A percentile compares a stretch with the other conserved stretches of the same genome.
phyloP scores from a whole-genome alignment of 2,329 filamentous ascomycete genomes.

The Cladophialophora psammophila region DNA sequence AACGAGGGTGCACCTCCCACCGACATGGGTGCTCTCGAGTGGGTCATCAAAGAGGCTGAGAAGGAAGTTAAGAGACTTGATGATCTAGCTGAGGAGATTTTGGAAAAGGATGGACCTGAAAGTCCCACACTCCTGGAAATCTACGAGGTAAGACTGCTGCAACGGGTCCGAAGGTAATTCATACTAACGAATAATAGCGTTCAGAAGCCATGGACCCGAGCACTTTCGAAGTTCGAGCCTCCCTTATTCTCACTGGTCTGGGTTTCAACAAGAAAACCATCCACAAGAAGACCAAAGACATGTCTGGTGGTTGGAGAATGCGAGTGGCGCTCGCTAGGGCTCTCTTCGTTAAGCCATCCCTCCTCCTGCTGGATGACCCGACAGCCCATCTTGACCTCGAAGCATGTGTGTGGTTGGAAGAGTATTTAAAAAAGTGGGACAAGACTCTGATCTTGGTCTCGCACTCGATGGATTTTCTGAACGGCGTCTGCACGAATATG shows the following conservation, averaged over 20 bases:
- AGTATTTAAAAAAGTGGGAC: conserved; percentile 99
- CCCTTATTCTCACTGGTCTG: conserved; percentile 95
- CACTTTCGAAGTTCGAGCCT: conserved; percentile 94
- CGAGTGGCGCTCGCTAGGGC: conserved; percentile 97
- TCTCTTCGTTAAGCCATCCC: conserved; percentile 95
- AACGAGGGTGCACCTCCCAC: conserved; percentile 94
- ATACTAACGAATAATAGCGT: conserved; percentile 65
- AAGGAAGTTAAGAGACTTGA: conserved; percentile 91
- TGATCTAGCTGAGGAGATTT: conserved; percentile 82
- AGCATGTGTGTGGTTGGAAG: conserved; percentile 99
- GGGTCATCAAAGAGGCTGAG: conserved; percentile 95
- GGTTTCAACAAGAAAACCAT: conserved; percentile 99
- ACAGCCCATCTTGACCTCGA: conserved; percentile 99
- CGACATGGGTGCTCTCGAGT: conserved; percentile 90
- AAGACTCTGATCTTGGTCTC: conserved; percentile 95
- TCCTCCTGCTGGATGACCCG: conserved; percentile 95
- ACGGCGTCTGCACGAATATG: conserved; percentile 98
- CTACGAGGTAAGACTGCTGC: conserved; percentile 76
- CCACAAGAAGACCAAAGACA: conserved; percentile 99
- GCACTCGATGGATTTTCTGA: conserved; percentile 98
- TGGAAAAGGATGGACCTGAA: conserved; percentile 92
- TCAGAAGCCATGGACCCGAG: conserved; percentile 99
- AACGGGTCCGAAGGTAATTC: conserved; percentile 7
- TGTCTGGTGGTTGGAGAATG: conserved; percentile 99
- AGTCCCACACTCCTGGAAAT: conserved; percentile 88